These are phyloP conservation scores for Heimioporus sp. DNA, from an alignment of 768 basidiomycete genomes.

Conservation along the genomic window DNA sequence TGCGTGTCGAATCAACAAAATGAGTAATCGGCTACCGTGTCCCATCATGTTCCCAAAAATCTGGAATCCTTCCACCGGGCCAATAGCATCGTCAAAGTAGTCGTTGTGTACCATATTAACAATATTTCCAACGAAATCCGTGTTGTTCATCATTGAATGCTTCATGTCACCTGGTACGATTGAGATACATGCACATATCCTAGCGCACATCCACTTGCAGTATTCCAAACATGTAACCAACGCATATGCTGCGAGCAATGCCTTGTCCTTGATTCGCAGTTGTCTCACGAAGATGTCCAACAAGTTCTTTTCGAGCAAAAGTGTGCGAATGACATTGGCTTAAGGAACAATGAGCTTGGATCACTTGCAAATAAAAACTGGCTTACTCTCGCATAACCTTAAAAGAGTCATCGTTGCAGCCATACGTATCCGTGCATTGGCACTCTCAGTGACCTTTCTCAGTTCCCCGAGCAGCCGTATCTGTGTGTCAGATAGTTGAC, in stretches of 20 bases:
- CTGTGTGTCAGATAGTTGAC: too few species aligned
- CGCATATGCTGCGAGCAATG: slow-evolving; percentile 20
- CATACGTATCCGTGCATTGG: neutral
- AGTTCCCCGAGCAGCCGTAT: too few species aligned
- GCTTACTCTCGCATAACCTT: too few species aligned
- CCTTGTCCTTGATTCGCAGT: slow-evolving; percentile 5
- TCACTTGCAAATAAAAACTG: too few species aligned
- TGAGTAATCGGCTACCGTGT: neutral
- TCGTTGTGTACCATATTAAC: slow-evolving; percentile 18
- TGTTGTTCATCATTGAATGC: neutral
- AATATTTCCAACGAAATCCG: slow-evolving; percentile 7
- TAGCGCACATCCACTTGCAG: neutral
- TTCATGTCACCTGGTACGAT: slow-evolving; percentile 13
- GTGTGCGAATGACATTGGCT: too few species aligned
- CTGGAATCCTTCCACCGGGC: slow-evolving; percentile 2
- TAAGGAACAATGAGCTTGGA: too few species aligned
- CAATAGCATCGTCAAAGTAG: slow-evolving; percentile 24
- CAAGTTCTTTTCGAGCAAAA: neutral
- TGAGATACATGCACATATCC: neutral
- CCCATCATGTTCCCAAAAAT: neutral
- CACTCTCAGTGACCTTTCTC: too few species aligned
- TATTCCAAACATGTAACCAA: slow-evolving; percentile 14
- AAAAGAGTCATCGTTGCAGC: too few species aligned
- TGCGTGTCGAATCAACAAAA: neutral
- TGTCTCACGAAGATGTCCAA: slow-evolving; percentile 12